Percentiles rank a stretch among this genome's conserved stretches.
phyloP scores from a whole-genome alignment of 2,329 filamentous ascomycete genomes.

The Fusarium drepaniforme region DNA sequence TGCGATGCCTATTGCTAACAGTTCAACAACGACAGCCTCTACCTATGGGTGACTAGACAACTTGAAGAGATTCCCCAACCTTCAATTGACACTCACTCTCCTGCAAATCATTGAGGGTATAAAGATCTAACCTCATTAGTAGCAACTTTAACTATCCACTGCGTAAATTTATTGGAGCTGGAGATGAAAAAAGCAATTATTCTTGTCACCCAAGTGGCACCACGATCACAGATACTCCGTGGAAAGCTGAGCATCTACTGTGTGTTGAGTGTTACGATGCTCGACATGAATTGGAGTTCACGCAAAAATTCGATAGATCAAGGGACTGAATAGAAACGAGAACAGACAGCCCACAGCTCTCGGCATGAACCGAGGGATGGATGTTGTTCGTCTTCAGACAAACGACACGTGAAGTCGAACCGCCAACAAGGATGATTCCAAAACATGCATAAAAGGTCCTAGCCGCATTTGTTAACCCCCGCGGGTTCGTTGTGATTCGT shows the following conservation, averaged over 20 bases:
- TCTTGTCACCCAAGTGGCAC: not conserved
- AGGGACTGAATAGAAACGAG: not conserved
- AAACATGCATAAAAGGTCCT: constrained; percentile 8
- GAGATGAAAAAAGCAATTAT: not conserved
- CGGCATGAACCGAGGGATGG: not conserved
- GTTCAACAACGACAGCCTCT: not conserved
- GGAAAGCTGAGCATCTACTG: not conserved
- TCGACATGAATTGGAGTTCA: not conserved
- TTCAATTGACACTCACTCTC: too few relatives aligned
- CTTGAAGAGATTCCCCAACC: not conserved
- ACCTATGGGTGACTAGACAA: not conserved
- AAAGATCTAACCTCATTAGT: not conserved
- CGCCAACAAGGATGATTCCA: constrained; percentile 6
- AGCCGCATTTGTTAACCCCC: not conserved
- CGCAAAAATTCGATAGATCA: not conserved
- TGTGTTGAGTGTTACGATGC: not conserved
- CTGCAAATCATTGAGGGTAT: not conserved
- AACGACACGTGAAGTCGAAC: not conserved
- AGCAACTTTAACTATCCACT: not conserved
- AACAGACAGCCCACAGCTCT: not conserved
- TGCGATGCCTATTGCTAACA: not conserved
- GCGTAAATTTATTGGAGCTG: not conserved
- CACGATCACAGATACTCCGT: too few relatives aligned
- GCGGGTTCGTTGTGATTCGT: constrained; percentile 4
- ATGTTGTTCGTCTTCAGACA: not conserved